Conservation (phyloP, 164 flowering plant genomes). For the Vitis labrusca region DNA sequence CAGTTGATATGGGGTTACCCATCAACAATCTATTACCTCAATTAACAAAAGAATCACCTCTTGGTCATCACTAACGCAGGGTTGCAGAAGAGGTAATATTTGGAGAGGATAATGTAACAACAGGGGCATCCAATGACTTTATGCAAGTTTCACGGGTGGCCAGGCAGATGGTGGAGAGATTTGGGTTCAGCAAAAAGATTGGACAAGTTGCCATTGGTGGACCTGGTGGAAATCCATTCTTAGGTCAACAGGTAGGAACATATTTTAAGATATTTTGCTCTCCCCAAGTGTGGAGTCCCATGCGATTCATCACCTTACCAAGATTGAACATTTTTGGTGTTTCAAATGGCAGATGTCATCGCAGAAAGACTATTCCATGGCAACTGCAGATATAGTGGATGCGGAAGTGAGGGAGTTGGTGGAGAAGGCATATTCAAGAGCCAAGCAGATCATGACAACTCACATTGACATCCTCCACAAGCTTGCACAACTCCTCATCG, state of each 20-base stretch:
- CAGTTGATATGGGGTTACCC: no score
- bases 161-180: slow-evolving; percentile 95
- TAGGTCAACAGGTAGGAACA: slow-evolving; percentile 78
- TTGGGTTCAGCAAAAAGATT: slow-evolving; percentile 97
- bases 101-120: slow-evolving; percentile 86
- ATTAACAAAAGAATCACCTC: background rate
- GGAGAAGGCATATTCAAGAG: slow-evolving; percentile 78
- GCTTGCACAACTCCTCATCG: slow-evolving; percentile 89
- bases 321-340: no score
- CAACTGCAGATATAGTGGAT: slow-evolving; percentile 95
- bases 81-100: slow-evolving; percentile 96
- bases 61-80: slow-evolving; percentile 35
- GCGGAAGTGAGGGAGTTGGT: slow-evolving; percentile 92
- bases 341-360: slow-evolving; percentile 74
- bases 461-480: slow-evolving; percentile 94
- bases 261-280: no score
- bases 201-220: slow-evolving; percentile 99
- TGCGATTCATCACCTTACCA: no score
- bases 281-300: no score
- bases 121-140: slow-evolving; percentile 97
- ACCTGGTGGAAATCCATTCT: slow-evolving; percentile 91
- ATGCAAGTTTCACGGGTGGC: slow-evolving; percentile 98
- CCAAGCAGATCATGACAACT: slow-evolving; percentile 67
- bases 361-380: slow-evolving; percentile 97
- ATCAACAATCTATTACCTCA: no score